Evolutionary conservation across 2,329 filamentous ascomycete genomes (phyloP).

Genomic region (Thermothelomyces thermophilus): DNA sequence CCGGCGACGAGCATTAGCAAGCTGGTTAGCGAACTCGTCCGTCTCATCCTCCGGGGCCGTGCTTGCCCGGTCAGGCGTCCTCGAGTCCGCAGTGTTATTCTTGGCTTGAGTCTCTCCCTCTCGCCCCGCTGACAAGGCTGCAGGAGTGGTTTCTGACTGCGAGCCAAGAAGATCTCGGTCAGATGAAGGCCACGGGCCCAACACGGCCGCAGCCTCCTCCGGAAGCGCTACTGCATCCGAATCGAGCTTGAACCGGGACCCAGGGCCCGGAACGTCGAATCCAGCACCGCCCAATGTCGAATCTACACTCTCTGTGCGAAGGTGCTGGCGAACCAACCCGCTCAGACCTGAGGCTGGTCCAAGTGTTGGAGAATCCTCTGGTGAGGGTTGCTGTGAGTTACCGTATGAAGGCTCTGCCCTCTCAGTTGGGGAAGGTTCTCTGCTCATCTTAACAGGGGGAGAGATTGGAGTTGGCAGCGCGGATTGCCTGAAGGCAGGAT

Average conservation of each 20-base stretch:
- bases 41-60: constrained; percentile 43
- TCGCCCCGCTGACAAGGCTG: constrained; percentile 9
- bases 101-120: background rate
- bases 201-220: constrained; percentile 30
- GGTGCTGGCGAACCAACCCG: constrained; percentile 75
- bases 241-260: constrained; percentile 34
- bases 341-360: constrained; percentile 63
- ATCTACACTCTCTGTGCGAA: constrained; percentile 71
- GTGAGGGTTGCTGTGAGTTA: constrained; percentile 26
- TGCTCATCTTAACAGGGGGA: constrained; percentile 27
- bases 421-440: constrained; percentile 17
- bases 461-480: constrained; percentile 40
- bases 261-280: constrained; percentile 33
- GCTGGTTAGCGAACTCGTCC: constrained; percentile 66
- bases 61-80: constrained; percentile 14
- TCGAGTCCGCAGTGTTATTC: constrained; percentile 5
- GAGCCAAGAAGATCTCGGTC: constrained; percentile 27
- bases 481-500: constrained; percentile 47
- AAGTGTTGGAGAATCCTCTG: constrained; percentile 70
- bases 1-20: constrained; percentile 62
- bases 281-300: constrained; percentile 68
- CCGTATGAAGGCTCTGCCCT: constrained; percentile 20
- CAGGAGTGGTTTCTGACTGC: constrained; percentile 11
- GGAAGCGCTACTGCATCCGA: constrained; percentile 27
- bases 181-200: constrained; percentile 41